Percentiles rank a stretch among this genome's conserved stretches.
Conservation (phyloP, 1,284 basidiomycete genomes). For the Chalciporus sp. region DNA sequence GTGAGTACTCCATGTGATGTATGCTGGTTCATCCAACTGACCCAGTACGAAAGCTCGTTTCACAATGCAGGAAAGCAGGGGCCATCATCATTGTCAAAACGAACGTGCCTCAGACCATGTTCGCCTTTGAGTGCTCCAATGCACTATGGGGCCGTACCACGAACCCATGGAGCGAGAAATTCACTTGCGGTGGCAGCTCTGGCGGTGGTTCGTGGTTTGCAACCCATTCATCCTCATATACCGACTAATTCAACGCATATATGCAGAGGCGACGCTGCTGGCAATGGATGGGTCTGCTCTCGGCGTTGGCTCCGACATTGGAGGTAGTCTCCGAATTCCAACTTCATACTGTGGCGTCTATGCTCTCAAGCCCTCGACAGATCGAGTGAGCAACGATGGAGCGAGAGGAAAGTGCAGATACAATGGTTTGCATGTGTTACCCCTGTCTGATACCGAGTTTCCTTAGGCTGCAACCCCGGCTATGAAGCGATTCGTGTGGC, state of each 20-base stretch:
- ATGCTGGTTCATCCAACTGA: neutral
- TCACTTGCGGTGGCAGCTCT: conserved; percentile 76
- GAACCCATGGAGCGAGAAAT: conserved; percentile 69
- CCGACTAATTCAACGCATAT: conserved; percentile 5
- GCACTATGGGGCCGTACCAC: conserved; percentile 76
- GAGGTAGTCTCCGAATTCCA: conserved; percentile 80
- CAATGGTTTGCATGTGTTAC: neutral
- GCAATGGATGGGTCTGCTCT: conserved; percentile 75
- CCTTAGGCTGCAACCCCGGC: conserved; percentile 54
- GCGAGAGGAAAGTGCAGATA: conserved; percentile 41
- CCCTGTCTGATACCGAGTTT: conserved; percentile 2
- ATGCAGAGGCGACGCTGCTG: conserved; percentile 67
- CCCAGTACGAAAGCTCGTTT: conserved; percentile 40
- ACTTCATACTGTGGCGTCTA: conserved; percentile 81
- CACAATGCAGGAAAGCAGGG: conserved; percentile 48
- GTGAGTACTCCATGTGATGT: conserved; percentile 41
- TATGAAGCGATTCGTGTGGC: conserved; percentile 66
- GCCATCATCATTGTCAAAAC: conserved; percentile 68
- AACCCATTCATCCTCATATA: neutral
- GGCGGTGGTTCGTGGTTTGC: conserved; percentile 53
- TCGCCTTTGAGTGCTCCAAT: conserved; percentile 87
- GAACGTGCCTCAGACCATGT: conserved; percentile 84
- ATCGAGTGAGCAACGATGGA: conserved; percentile 55
- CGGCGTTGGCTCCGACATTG: conserved; percentile 81
- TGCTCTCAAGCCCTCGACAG: conserved; percentile 71